Conservation (phyloP, 2,329 filamentous ascomycete species). For the Fusarium subtropicale region DNA sequence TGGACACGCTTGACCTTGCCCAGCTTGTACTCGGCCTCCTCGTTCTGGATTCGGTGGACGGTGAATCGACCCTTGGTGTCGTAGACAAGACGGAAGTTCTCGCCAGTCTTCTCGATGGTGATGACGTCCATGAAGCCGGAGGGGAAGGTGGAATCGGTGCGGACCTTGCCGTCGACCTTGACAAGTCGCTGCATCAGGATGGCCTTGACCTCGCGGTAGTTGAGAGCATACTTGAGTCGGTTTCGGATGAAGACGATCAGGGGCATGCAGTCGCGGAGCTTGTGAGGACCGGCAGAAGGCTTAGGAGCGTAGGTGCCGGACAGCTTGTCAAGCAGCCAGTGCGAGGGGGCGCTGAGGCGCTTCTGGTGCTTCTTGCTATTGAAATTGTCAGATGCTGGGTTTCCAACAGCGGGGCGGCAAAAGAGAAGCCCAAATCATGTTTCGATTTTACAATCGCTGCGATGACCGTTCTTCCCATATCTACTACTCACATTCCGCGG, state of each 20-base stretch:
- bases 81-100: constrained; percentile 99
- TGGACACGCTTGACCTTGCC: constrained; percentile 99
- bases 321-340: constrained; percentile 99
- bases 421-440: constrained; percentile 19
- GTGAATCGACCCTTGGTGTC: constrained; percentile 99
- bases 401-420: constrained; percentile 7
- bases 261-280: constrained; percentile 98
- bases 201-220: constrained; percentile 95
- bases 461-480: constrained; percentile 18
- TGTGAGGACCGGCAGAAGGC: constrained; percentile 91
- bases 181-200: constrained; percentile 99
- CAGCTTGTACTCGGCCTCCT: constrained; percentile 99
- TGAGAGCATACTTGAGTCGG: constrained; percentile 99
- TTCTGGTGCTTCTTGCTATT: constrained; percentile 99
- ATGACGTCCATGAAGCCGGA: constrained; percentile 99
- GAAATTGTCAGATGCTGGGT: constrained; percentile 50
- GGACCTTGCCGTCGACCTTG: constrained; percentile 99
- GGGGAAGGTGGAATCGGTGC: constrained; percentile 97
- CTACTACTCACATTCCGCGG: constrained; percentile 69
- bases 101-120: constrained; percentile 99
- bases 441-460: constrained; percentile 1
- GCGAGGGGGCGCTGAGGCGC: constrained; percentile 97
- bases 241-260: constrained; percentile 98
- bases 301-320: constrained; percentile 85
- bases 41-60: constrained; percentile 97